phyloP scores from a whole-genome alignment of 164 flowering plant genomes.

The Magnolia officinalis region DNA sequence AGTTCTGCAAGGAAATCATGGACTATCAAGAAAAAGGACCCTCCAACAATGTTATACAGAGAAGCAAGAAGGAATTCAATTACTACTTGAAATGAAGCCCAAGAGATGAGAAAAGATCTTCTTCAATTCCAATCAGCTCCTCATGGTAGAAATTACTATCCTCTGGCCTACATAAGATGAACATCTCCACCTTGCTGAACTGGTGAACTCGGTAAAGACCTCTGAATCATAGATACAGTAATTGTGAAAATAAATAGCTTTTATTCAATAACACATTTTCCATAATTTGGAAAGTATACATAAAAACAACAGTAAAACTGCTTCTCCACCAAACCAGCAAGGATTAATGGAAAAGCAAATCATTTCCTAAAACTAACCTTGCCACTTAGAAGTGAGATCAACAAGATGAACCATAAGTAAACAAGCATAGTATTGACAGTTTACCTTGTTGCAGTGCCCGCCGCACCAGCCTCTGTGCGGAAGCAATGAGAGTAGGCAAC shows the following conservation, averaged over 20 bases:
- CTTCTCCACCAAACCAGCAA: background rate
- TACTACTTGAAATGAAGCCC: slow-evolving; percentile 87
- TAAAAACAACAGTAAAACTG: background rate
- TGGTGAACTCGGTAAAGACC: slow-evolving; percentile 98
- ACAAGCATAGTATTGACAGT: background rate
- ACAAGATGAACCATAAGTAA: background rate
- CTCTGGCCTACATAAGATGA: slow-evolving; percentile 82
- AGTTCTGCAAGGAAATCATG: slow-evolving; percentile 44
- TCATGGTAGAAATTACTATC: slow-evolving; percentile 77
- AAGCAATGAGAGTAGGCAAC: slow-evolving; percentile 90
- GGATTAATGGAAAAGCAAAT: background rate
- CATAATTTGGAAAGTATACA: background rate
- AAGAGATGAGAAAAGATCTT: slow-evolving; percentile 70
- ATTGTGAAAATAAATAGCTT: background rate
- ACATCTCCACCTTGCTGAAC: slow-evolving; percentile 97
- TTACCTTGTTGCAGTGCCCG: slow-evolving; percentile 82
- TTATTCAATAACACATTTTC: background rate
- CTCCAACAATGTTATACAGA: background rate
- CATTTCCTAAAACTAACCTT: background rate
- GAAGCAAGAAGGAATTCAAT: background rate
- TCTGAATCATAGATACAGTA: slow-evolving; percentile 39
- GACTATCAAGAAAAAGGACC: background rate
- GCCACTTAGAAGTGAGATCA: background rate
- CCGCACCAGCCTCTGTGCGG: slow-evolving; percentile 95
- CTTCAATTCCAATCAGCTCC: slow-evolving; percentile 79